Percentiles rank a stretch among this genome's conserved stretches.
Evolutionary conservation across 2,329 filamentous ascomycete genomes (phyloP).

Genomic region (Graphiopsis chlorocephala): DNA sequence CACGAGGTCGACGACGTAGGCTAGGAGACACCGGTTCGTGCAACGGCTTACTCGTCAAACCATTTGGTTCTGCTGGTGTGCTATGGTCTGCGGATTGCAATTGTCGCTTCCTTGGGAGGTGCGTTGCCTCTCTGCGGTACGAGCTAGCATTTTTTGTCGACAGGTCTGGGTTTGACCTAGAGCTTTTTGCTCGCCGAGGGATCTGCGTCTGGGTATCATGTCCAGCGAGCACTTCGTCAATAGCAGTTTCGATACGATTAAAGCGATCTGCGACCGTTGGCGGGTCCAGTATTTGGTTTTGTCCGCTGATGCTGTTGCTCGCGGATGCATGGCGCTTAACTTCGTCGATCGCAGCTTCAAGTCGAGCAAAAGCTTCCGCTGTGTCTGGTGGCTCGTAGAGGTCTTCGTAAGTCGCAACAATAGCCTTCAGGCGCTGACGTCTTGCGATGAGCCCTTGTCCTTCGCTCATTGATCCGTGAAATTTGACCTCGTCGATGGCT

Average conservation of each 20-base stretch:
- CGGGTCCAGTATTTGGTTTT: neutral
- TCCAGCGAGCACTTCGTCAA: neutral
- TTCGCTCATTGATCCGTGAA: neutral
- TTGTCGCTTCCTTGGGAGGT: neutral
- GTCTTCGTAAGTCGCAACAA: neutral
- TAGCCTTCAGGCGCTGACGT: neutral
- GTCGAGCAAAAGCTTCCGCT: neutral
- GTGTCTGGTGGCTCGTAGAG: constrained; percentile 4
- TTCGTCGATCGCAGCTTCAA: constrained; percentile 1
- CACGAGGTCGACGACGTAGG: neutral
- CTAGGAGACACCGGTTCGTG: neutral
- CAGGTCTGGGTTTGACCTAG: neutral
- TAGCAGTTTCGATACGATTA: neutral
- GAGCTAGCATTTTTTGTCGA: neutral
- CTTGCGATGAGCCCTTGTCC: neutral
- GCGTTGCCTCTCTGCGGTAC: neutral
- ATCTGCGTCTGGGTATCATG: too few relatives aligned
- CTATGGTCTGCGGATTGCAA: neutral
- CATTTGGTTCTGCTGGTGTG: neutral
- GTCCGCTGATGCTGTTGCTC: neutral
- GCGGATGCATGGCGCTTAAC: neutral
- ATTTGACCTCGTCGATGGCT: neutral
- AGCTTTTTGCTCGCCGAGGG: neutral
- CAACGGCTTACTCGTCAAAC: neutral
- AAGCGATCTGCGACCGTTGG: constrained; percentile 3